Percentiles rank a stretch among this genome's conserved stretches.
Evolutionary conservation across 345 rosid genomes (phyloP).

Genomic region (Syzygium aromaticum): DNA sequence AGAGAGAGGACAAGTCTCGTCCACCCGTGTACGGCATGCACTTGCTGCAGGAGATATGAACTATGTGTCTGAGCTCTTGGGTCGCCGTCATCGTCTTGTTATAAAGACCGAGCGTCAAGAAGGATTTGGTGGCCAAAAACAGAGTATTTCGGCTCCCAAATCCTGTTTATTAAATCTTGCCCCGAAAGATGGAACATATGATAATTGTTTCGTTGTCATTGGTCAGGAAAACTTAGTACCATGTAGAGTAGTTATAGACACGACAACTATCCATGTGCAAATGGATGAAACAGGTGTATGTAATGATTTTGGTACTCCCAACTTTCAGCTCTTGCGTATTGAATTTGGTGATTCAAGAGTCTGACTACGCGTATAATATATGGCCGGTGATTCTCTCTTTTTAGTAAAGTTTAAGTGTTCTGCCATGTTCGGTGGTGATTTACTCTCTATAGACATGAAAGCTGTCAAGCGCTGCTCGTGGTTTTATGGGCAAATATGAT

Average conservation of each 20-base stretch:
- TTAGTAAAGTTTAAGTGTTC: neutral
- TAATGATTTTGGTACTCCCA: conserved; percentile 24
- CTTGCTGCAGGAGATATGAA: conserved; percentile 68
- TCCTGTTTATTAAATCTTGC: conserved; percentile 61
- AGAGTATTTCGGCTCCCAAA: conserved; percentile 41
- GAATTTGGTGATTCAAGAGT: conserved; percentile 40
- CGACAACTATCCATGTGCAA: conserved; percentile 47
- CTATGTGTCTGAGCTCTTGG: conserved; percentile 79
- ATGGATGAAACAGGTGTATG: conserved; percentile 25
- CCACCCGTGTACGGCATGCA: conserved; percentile 92
- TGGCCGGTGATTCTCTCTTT: neutral
- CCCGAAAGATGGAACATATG: conserved; percentile 61
- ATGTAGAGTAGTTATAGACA: conserved; percentile 60
- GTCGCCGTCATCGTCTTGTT: conserved; percentile 71
- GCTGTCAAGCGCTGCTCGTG: neutral
- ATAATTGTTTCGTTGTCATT: conserved; percentile 35
- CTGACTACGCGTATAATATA: neutral
- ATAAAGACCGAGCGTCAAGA: conserved; percentile 26
- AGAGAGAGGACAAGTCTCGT: conserved; percentile 90
- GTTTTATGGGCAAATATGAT: neutral
- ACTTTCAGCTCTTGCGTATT: conserved; percentile 41
- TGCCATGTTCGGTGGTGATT: neutral
- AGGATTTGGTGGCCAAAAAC: conserved; percentile 12
- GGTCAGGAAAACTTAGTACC: conserved; percentile 26
- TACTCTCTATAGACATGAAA: neutral